Percentiles rank a stretch among this genome's conserved stretches.
phyloP scores from a whole-genome alignment of 2,329 filamentous ascomycete species.

The Trichoderma sp. region DNA sequence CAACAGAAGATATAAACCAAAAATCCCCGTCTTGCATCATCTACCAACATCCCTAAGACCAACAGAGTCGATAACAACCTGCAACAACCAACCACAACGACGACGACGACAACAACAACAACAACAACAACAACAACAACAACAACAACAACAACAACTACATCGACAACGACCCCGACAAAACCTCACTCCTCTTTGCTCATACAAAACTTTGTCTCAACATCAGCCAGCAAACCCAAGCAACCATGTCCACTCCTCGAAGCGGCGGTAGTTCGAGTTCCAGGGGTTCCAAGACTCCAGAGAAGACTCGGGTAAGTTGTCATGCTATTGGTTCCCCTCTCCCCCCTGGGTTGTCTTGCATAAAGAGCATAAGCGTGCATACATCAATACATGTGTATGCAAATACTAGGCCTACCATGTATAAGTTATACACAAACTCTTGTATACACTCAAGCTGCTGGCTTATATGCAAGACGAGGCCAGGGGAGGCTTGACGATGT shows the following conservation, averaged over 20 bases:
- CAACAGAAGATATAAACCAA: conserved; percentile 11
- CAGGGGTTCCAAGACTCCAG: not conserved
- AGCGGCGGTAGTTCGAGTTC: conserved; percentile 11
- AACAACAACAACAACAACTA: not conserved
- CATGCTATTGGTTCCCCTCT: not conserved
- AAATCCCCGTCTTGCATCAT: not conserved
- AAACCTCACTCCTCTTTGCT: not conserved
- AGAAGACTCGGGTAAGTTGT: conserved; percentile 4
- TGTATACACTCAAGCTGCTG: not conserved
- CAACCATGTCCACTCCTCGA: conserved; percentile 17
- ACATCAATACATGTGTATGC: not conserved
- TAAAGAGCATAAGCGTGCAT: not conserved
- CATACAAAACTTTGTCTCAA: not conserved
- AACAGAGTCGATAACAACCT: not conserved
- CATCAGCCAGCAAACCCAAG: not conserved
- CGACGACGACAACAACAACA: not conserved
- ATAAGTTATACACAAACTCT: not conserved
- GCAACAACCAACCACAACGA: not conserved
- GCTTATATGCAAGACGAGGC: not conserved
- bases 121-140: not conserved
- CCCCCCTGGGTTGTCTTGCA: not conserved
- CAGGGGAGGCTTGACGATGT: not conserved
- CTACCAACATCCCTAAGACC: not conserved
- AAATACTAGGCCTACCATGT: not conserved
- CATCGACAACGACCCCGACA: not conserved